Evolutionary conservation across 805 yeast genomes (phyloP).

Genomic region (Ogataea nitratoaversa): DNA sequence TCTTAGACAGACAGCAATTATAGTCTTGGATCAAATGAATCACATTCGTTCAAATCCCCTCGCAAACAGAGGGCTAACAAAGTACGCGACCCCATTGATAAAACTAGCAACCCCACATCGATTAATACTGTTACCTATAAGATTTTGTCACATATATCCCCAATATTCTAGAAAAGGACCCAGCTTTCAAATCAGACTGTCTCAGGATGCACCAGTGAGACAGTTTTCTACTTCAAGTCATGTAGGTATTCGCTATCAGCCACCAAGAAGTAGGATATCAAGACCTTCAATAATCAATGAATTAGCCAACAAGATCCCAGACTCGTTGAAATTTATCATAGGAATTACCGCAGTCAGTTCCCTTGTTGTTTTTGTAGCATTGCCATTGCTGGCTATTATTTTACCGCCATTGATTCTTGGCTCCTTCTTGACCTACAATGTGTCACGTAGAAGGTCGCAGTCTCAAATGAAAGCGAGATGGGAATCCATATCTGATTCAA

Average conservation of each 20-base stretch:
- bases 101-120: too few species aligned
- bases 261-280: constrained; percentile 21
- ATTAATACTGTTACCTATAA: too few species aligned
- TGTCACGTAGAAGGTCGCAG: constrained; percentile 9
- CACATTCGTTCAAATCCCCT: too few species aligned
- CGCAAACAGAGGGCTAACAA: too few species aligned
- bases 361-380: constrained; percentile 29
- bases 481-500: constrained; percentile 22
- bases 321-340: constrained; percentile 24
- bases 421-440: constrained; percentile 16
- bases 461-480: constrained; percentile 19
- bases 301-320: constrained; percentile 25
- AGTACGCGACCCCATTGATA: too few species aligned
- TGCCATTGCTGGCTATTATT: constrained; percentile 28
- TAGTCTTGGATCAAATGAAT: too few species aligned
- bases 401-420: constrained; percentile 31
- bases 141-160: too few species aligned
- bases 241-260: constrained; percentile 9
- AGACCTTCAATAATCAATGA: constrained; percentile 14
- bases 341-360: constrained; percentile 24
- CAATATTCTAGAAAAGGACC: too few species aligned
- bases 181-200: too few species aligned
- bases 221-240: background rate
- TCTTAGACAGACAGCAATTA: too few species aligned
- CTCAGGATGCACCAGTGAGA: too few species aligned